Conservation (phyloP, 1,284 basidiomycete species). For the Pyrrhoderma noxium region DNA sequence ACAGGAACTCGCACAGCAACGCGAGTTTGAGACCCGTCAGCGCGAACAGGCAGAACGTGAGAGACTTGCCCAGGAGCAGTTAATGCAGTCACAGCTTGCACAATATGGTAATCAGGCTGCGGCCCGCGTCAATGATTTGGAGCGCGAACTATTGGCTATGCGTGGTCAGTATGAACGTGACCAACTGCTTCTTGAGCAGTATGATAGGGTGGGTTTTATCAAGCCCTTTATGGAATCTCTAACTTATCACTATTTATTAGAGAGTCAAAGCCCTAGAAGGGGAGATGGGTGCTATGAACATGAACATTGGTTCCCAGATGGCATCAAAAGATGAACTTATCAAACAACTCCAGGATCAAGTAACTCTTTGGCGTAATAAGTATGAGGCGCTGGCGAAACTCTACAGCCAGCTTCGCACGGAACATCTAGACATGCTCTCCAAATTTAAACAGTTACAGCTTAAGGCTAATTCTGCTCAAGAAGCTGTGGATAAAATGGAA, state of each 20-base stretch:
- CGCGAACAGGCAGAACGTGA: slow-evolving; percentile 85
- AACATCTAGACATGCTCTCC: slow-evolving; percentile 94
- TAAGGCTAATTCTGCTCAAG: slow-evolving; percentile 97
- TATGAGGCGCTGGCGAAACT: slow-evolving; percentile 98
- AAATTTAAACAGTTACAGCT: slow-evolving; percentile 98
- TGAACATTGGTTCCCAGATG: slow-evolving; percentile 85
- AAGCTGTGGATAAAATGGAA: slow-evolving; percentile 99
- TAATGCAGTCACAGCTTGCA: slow-evolving; percentile 74
- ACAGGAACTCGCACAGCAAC: slow-evolving; percentile 74
- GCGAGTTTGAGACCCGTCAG: slow-evolving; percentile 89
- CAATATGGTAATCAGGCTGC: slow-evolving; percentile 66
- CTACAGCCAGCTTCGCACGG: slow-evolving; percentile 95
- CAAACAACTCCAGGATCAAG: slow-evolving; percentile 94
- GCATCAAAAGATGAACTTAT: slow-evolving; percentile 93
- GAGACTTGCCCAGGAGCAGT: slow-evolving; percentile 82
- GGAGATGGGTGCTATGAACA: slow-evolving; percentile 75
- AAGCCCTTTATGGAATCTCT: background rate
- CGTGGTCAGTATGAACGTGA: slow-evolving; percentile 97
- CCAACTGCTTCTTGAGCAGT: slow-evolving; percentile 96
- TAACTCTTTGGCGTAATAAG: slow-evolving; percentile 96
- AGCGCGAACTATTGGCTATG: slow-evolving; percentile 89
- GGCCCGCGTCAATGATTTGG: slow-evolving; percentile 70
- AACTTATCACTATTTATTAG: slow-evolving; percentile 32
- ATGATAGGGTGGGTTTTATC: slow-evolving; percentile 70
- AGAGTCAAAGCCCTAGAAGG: slow-evolving; percentile 95